Conservation (phyloP, 257 asterid species). For the Solanum piurae region DNA sequence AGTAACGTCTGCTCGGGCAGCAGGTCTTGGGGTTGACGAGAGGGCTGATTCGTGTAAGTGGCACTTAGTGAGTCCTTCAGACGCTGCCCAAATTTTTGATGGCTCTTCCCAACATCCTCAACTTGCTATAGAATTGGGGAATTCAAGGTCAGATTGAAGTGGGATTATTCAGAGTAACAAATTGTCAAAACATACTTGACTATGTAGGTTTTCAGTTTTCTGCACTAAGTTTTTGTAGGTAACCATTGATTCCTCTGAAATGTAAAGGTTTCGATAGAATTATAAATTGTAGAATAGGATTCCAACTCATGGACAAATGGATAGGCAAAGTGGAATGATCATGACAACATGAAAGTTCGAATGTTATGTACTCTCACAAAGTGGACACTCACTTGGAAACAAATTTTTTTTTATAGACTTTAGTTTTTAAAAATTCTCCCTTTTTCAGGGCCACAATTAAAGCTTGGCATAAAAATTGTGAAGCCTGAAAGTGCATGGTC, state of each 20-base stretch:
- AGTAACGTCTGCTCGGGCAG: not conserved
- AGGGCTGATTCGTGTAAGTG: not conserved
- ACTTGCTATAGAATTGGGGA: not conserved
- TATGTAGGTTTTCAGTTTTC: not conserved
- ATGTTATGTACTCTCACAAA: not conserved
- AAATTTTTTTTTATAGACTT: not conserved
- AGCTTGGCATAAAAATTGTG: not conserved
- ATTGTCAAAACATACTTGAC: not conserved
- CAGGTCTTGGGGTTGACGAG: not conserved
- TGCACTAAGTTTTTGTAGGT: not conserved
- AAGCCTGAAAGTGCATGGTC: slow-evolving; percentile 11
- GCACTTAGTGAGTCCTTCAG: slow-evolving; percentile 14
- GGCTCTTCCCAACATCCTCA: not conserved
- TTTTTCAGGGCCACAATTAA: slow-evolving; percentile 15
- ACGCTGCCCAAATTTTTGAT: not conserved
- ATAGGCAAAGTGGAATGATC: not conserved
- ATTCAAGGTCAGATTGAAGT: not conserved
- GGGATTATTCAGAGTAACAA: not conserved
- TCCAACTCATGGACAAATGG: not conserved
- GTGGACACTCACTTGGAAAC: slow-evolving; percentile 21
- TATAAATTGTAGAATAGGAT: not conserved
- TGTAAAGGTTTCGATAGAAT: not conserved
- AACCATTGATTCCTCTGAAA: not conserved
- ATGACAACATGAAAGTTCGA: slow-evolving; percentile 10
- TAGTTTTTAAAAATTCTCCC: not conserved